Conservation (phyloP, 139 green algal species). For the Closterium sp. region DNA sequence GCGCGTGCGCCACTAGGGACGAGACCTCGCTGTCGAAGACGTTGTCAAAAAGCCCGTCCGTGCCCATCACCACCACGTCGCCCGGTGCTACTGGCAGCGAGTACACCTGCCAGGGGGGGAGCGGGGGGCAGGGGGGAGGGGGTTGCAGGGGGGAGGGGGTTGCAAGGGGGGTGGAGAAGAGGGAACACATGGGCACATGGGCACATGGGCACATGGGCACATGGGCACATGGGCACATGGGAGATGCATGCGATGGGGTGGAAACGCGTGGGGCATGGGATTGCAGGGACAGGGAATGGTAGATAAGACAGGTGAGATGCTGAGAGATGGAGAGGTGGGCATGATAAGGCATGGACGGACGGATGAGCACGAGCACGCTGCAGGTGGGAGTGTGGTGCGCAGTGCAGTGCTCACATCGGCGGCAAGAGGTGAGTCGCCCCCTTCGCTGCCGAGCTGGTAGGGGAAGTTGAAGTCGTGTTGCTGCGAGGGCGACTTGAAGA, state of each 20-base stretch:
- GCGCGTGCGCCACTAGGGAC: conserved; percentile 44
- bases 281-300: too few relatives aligned
- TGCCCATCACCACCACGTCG: conserved; percentile 87
- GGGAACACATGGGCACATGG: too few relatives aligned
- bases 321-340: not conserved
- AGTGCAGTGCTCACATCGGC: conserved; percentile 16
- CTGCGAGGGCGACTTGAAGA: conserved; percentile 80
- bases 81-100: conserved; percentile 70
- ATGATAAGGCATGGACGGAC: too few relatives aligned
- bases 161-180: too few relatives aligned
- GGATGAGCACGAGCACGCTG: too few relatives aligned
- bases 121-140: too few relatives aligned
- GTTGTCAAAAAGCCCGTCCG: conserved; percentile 98
- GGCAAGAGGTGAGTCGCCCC: conserved; percentile 1
- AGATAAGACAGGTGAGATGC: not conserved
- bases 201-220: too few relatives aligned
- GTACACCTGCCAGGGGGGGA: conserved; percentile 53
- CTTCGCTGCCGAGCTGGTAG: conserved; percentile 66
- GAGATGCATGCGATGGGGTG: too few relatives aligned
- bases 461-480: conserved; percentile 99
- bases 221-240: too few relatives aligned
- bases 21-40: conserved; percentile 89
- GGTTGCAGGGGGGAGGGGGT: too few relatives aligned
- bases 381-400: too few relatives aligned
- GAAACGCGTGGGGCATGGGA: too few relatives aligned